Evolutionary conservation across 106 monocot genomes (phyloP).

Genomic region (Platanthera guangdongensis): DNA sequence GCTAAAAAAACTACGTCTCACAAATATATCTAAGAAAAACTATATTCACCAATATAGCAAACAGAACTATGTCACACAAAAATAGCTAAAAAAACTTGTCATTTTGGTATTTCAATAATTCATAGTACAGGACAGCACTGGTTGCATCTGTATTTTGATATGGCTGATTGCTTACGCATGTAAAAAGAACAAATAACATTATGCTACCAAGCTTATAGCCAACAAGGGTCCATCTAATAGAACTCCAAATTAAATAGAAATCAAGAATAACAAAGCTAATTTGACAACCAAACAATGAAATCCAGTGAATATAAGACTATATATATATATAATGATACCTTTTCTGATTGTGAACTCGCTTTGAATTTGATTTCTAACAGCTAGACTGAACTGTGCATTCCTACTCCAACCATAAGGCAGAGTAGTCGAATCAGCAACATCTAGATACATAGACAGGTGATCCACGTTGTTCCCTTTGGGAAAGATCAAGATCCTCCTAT

Average conservation of each 20-base stretch:
- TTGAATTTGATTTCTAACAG: constrained; percentile 75
- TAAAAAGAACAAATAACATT: not conserved
- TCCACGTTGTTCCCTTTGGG: constrained; percentile 94
- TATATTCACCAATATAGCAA: not conserved
- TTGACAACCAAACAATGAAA: not conserved
- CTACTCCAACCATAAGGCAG: constrained; percentile 89
- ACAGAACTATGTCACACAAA: not conserved
- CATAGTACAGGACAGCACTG: not conserved
- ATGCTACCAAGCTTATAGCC: not conserved
- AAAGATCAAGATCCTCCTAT: constrained; percentile 77
- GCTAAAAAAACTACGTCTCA: not conserved
- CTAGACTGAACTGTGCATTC: constrained; percentile 76
- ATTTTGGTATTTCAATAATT: not conserved
- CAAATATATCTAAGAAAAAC: not conserved
- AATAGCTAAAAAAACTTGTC: not conserved
- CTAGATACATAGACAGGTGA: constrained; percentile 81
- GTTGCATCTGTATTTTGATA: not conserved
- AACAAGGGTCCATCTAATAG: not conserved
- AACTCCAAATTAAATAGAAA: not conserved
- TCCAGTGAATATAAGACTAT: not conserved
- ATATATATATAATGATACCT: constrained; percentile 23
- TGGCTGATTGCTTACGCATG: not conserved
- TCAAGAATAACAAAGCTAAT: constrained; percentile 1
- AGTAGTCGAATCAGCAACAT: constrained; percentile 73
- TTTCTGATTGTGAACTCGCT: constrained; percentile 55